These are phyloP conservation scores for Mucor plumbeus DNA, from an alignment of 371 early-diverging fungal species.

Conservation along the genomic window DNA sequence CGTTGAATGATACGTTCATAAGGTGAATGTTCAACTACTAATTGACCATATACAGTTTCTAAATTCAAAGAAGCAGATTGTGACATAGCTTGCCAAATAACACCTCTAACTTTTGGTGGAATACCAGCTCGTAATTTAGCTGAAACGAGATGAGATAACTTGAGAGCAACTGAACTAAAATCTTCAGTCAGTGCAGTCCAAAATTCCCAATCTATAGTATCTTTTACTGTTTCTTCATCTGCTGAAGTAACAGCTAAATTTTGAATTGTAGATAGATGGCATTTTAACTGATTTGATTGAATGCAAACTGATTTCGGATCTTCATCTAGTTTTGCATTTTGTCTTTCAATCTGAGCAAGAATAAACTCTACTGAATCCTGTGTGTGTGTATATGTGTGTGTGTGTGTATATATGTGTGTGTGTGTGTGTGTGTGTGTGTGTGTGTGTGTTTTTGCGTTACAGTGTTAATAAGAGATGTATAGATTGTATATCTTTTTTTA, in stretches of 20 bases:
- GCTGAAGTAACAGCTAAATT: slow-evolving; percentile 31
- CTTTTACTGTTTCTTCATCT: slow-evolving; percentile 34
- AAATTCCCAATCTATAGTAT: slow-evolving; percentile 86
- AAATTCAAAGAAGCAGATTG: slow-evolving; percentile 76
- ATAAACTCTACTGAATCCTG: slow-evolving; percentile 62
- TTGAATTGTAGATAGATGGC: slow-evolving; percentile 56
- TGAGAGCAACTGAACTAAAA: slow-evolving; percentile 69
- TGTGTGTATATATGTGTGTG: no score
- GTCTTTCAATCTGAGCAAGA: slow-evolving; percentile 63
- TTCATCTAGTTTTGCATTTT: slow-evolving; percentile 60
- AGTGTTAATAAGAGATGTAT: no score
- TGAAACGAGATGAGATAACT: slow-evolving; percentile 65
- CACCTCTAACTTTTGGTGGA: slow-evolving; percentile 86
- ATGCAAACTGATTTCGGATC: slow-evolving; percentile 64
- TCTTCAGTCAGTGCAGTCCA: slow-evolving; percentile 91
- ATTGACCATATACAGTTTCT: slow-evolving; percentile 84
- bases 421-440: no score
- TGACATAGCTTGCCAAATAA: slow-evolving; percentile 93
- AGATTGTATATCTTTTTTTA: no score
- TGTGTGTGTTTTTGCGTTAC: no score
- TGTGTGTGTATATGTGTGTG: neutral
- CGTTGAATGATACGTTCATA: slow-evolving; percentile 90
- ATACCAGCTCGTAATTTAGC: slow-evolving; percentile 83
- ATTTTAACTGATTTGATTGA: slow-evolving; percentile 58
- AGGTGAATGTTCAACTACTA: slow-evolving; percentile 78